Conservation (phyloP, 768 basidiomycete genomes). For the Sporobolomyces roseus region DNA sequence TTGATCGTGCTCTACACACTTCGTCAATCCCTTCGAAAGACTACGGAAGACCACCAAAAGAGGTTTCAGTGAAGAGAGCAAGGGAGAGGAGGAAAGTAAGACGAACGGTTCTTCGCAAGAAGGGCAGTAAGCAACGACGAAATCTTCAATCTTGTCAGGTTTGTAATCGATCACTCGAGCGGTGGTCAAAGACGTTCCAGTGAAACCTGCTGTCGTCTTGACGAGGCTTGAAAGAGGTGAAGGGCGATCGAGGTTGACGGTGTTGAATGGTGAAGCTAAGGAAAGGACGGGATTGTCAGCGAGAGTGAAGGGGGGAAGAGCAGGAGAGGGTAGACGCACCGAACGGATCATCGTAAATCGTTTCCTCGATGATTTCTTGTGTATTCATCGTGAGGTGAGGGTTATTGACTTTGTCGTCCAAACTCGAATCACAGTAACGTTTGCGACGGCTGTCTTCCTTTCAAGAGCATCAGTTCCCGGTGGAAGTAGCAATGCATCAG, state of each 20-base stretch:
- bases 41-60: too few species aligned
- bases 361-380: background rate
- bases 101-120: too few species aligned
- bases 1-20: background rate
- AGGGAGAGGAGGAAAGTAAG: too few species aligned
- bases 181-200: conserved; percentile 5
- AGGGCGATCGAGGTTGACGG: background rate
- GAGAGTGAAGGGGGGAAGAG: background rate
- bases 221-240: too few species aligned
- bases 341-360: background rate
- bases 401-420: too few species aligned
- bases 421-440: background rate
- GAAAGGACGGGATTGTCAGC: background rate
- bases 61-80: too few species aligned
- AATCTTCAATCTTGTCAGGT: conserved; percentile 9
- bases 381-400: background rate
- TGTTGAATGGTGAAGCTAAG: background rate
- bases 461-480: background rate
- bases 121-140: conserved; percentile 16
- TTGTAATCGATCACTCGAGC: conserved; percentile 10
- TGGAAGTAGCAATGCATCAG: background rate
- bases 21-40: background rate
- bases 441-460: conserved; percentile 7
- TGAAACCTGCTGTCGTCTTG: background rate
- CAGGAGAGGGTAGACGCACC: background rate